These are phyloP conservation scores for Aspergillus ochraceoroseus DNA, from an alignment of 2,329 filamentous ascomycete species.

Conservation along the genomic window DNA sequence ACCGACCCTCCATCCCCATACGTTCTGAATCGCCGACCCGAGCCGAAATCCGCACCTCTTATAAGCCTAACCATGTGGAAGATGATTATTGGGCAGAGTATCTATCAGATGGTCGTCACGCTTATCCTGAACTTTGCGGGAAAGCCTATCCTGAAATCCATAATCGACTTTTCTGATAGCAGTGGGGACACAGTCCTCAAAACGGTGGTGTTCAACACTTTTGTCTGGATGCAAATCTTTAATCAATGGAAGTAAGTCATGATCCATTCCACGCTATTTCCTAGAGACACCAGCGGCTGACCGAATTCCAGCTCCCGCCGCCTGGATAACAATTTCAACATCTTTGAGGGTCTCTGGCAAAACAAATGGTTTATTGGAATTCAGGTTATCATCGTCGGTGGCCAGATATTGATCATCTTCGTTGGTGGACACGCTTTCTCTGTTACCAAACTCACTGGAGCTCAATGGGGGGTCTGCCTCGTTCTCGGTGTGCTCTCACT, in stretches of 20 bases:
- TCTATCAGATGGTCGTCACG: constrained; percentile 43
- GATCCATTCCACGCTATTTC: not conserved
- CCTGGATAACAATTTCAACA: constrained; percentile 44
- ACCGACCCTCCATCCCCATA: constrained; percentile 58
- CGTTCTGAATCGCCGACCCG: constrained; percentile 53
- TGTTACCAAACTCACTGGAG: constrained; percentile 55
- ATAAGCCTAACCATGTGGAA: constrained; percentile 48
- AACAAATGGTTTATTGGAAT: constrained; percentile 55
- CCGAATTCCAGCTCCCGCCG: constrained; percentile 36
- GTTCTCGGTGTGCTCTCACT: constrained; percentile 63
- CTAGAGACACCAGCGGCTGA: no score
- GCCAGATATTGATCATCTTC: constrained; percentile 68
- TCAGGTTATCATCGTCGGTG: constrained; percentile 61
- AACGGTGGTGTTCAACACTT: constrained; percentile 45
- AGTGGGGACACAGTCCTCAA: constrained; percentile 27
- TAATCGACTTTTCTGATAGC: constrained; percentile 24
- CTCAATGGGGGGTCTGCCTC: constrained; percentile 66
- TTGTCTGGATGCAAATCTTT: constrained; percentile 47
- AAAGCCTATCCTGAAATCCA: constrained; percentile 25
- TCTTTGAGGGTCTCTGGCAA: constrained; percentile 41
- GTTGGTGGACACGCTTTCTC: constrained; percentile 65
- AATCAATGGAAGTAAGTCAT: constrained; percentile 46
- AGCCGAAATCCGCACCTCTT: constrained; percentile 44
- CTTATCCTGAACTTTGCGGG: constrained; percentile 46
- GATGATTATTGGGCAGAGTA: constrained; percentile 44